Evolutionary conservation across 495 filamentous ascomycete genomes (phyloP), one percentile per base, ranked within the genome.

Genomic region (Aspergillus funiculosus): DNA sequence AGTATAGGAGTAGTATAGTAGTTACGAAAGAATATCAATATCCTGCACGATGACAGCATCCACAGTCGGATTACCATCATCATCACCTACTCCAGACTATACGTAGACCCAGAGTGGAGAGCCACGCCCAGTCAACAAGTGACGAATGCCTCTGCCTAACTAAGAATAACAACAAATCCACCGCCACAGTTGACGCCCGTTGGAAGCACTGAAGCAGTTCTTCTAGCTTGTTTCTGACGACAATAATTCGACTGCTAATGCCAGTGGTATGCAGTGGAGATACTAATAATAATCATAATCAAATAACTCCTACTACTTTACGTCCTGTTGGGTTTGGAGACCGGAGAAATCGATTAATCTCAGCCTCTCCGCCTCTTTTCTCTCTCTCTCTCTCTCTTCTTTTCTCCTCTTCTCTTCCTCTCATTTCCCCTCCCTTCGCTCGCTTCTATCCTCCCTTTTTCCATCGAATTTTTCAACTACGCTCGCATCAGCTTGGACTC

Each of bases 161-260:
- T 48, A 48, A 48, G 46, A 48, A 48, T 48, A 48, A 48, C 46
- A 30, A 41, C 46, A 39, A 40, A 48, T 15, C 32, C 43, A 48
- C 24, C 19, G n/a, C n/a, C n/a, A n/a, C 24, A 30, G 29, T 32
- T 7, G 28, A 32, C 29, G 10, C 24, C 31, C 14, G 31, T 4
- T 34, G 6, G 22, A 27, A n/a, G n/a, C n/a, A 3, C 8, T 39
- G 35, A 4, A 21, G 35, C 30, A 15, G 7, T 34, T 34, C 11
- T 34, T 34, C 30, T 1, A 34, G 11, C n/a, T n/a, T 27, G 8
- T 28, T 28, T 28, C 3, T 28, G n/a, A n/a, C n/a, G n/a, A n/a
- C n/a, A n/a, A n/a, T n/a, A n/a, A n/a, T n/a, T n/a, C n/a, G n/a
- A n/a, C n/a, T n/a, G n/a, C n/a, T n/a, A n/a, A n/a, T n/a, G n/a